Percentiles rank a stretch among this genome's conserved stretches.
Conservation (phyloP, 108 stramenopile genomes). For the Fragilariopsis cylindrus region DNA sequence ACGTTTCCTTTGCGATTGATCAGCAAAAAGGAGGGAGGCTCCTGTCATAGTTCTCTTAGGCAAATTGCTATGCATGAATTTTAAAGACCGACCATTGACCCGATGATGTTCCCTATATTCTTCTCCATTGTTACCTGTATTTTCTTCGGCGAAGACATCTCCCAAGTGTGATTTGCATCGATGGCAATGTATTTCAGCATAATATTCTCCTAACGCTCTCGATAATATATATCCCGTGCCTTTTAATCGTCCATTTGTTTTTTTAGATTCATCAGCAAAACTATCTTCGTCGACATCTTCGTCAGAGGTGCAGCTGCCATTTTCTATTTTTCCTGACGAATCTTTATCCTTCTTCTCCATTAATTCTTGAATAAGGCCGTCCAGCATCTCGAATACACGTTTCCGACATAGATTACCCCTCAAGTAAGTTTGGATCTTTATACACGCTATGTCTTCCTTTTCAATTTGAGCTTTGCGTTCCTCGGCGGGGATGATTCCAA, state of each 20-base stretch:
- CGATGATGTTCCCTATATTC: constrained; percentile 27
- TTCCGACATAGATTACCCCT: constrained; percentile 17
- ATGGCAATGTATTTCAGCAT: constrained; percentile 36
- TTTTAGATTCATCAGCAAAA: background rate
- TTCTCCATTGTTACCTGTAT: constrained; percentile 13
- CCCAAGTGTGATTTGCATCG: constrained; percentile 38
- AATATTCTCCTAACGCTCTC: constrained; percentile 12
- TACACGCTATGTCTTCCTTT: constrained; percentile 19
- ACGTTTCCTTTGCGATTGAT: constrained; percentile 21
- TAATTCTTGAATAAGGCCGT: constrained; percentile 20
- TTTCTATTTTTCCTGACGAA: background rate
- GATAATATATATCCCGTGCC: background rate
- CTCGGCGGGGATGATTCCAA: constrained; percentile 22
- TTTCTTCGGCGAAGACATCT: constrained; percentile 22
- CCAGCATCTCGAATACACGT: constrained; percentile 9
- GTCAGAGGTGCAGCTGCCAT: background rate
- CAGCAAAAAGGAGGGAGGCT: constrained; percentile 26
- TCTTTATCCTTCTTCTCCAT: background rate
- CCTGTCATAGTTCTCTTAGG: constrained; percentile 19
- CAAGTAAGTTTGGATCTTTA: constrained; percentile 17
- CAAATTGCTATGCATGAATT: constrained; percentile 29
- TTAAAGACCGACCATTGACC: constrained; percentile 37
- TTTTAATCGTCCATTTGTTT: background rate
- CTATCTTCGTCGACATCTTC: background rate
- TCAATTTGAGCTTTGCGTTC: constrained; percentile 23